Percentiles rank a stretch among this genome's conserved stretches.
Conservation (phyloP, 371 early-diverging fungal genomes). For the Nematocida displodere region DNA sequence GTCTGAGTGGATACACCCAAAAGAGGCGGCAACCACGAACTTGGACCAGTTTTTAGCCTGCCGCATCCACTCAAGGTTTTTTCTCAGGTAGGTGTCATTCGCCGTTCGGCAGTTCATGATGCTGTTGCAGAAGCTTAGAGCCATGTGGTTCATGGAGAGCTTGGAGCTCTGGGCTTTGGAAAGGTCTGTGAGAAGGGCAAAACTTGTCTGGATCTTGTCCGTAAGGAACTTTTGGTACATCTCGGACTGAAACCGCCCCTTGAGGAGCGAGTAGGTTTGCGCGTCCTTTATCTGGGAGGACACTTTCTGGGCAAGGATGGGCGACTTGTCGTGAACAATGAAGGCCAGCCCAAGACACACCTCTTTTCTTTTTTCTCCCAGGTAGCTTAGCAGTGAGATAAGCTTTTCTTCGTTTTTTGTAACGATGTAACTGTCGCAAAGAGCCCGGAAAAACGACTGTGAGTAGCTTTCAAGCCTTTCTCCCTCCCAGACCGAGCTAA, state of each 20-base stretch:
- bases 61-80: slow-evolving; percentile 89
- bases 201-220: slow-evolving; percentile 48
- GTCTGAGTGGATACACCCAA: slow-evolving; percentile 89
- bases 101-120: slow-evolving; percentile 95
- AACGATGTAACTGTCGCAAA: slow-evolving; percentile 5
- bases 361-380: slow-evolving; percentile 22
- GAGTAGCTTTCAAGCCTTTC: background rate
- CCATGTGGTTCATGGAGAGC: slow-evolving; percentile 62
- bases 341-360: slow-evolving; percentile 25
- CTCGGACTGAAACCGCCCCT: slow-evolving; percentile 44
- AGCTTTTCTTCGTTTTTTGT: slow-evolving; percentile 1
- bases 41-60: slow-evolving; percentile 95
- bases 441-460: slow-evolving; percentile 8
- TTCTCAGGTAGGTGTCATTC: slow-evolving; percentile 88
- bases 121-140: slow-evolving; percentile 89
- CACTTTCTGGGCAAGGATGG: slow-evolving; percentile 18
- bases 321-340: slow-evolving; percentile 39
- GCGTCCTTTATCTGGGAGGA: background rate
- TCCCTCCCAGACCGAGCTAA: slow-evolving; percentile 25
- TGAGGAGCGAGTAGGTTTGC: slow-evolving; percentile 22
- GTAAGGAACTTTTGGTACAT: slow-evolving; percentile 42
- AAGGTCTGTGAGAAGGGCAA: slow-evolving; percentile 42
- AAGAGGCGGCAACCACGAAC: slow-evolving; percentile 90
- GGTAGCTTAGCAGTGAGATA: slow-evolving; percentile 2
- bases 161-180: slow-evolving; percentile 48